A percentile compares a stretch with the other conserved stretches of the same genome.
Evolutionary conservation across 805 yeast genomes (phyloP).

Genomic region (Sugiyamaella lignohabitans): DNA sequence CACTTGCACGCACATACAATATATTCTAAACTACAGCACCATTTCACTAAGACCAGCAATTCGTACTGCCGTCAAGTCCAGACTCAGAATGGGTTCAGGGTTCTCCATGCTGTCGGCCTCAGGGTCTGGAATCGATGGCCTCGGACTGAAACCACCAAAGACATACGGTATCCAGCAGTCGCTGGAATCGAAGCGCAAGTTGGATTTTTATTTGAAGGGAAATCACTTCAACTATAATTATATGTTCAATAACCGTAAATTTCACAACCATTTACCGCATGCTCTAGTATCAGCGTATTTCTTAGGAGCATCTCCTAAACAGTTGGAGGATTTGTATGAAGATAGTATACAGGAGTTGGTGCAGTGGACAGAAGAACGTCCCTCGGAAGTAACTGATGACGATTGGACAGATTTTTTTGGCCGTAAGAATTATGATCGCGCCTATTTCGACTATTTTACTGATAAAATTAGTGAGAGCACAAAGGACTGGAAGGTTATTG

Average conservation of each 20-base stretch:
- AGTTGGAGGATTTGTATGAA: constrained; percentile 29
- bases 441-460: constrained; percentile 35
- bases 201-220: constrained; percentile 29
- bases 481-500: constrained; percentile 31
- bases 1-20: too few species aligned
- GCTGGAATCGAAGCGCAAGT: constrained; percentile 19
- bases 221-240: constrained; percentile 28
- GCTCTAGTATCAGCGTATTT: constrained; percentile 31
- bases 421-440: constrained; percentile 28
- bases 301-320: constrained; percentile 32
- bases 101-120: not conserved
- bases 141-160: constrained; percentile 13
- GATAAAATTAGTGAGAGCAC: constrained; percentile 32
- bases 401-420: constrained; percentile 31
- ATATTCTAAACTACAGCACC: too few species aligned
- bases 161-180: constrained; percentile 14
- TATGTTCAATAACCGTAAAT: constrained; percentile 24
- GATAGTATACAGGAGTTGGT: constrained; percentile 16
- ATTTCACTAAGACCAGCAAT: too few species aligned
- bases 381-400: constrained; percentile 33
- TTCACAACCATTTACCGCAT: constrained; percentile 31
- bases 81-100: not conserved
- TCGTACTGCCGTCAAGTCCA: too few species aligned
- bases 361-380: constrained; percentile 36
- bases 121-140: constrained; percentile 17